Evolutionary conservation across 495 filamentous ascomycete species (phyloP).

Genomic region (Physcia stellaris): DNA sequence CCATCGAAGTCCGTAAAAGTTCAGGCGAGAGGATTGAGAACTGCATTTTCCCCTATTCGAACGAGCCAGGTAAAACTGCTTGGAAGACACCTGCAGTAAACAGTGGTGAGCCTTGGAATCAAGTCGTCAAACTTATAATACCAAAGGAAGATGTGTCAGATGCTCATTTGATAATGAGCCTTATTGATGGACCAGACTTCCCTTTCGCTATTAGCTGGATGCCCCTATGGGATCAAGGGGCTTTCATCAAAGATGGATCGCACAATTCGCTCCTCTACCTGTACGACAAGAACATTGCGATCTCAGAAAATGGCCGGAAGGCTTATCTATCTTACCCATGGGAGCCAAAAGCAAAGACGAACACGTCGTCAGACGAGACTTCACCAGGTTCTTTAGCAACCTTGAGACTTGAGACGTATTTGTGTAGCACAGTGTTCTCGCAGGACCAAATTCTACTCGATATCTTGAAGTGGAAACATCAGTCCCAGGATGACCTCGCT

Average conservation of each 20-base stretch:
- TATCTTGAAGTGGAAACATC: conserved; percentile 73
- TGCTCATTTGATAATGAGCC: conserved; percentile 77
- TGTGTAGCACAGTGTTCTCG: conserved; percentile 91
- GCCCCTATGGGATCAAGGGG: conserved; percentile 84
- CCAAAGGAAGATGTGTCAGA: conserved; percentile 65
- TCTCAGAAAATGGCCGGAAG: conserved; percentile 45
- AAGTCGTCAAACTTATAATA: conserved; percentile 74
- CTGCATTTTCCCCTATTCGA: conserved; percentile 79
- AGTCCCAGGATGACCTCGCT: conserved; percentile 51
- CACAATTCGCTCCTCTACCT: conserved; percentile 76
- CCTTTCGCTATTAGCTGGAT: conserved; percentile 87
- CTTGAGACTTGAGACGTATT: conserved; percentile 67
- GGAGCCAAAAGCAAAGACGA: conserved; percentile 50
- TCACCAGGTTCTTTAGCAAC: conserved; percentile 64
- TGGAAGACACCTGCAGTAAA: conserved; percentile 79
- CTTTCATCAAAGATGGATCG: conserved; percentile 76
- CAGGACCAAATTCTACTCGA: conserved; percentile 83
- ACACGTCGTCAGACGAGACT: conserved; percentile 54
- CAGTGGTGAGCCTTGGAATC: conserved; percentile 68
- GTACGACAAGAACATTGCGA: conserved; percentile 74
- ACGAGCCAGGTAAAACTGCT: conserved; percentile 55
- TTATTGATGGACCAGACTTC: conserved; percentile 70
- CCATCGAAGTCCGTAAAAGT: conserved; percentile 68
- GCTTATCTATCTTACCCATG: conserved; percentile 79
- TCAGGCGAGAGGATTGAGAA: conserved; percentile 69